A percentile compares a stretch with the other conserved stretches of the same genome.
These are phyloP conservation scores for Colletotrichum sojae DNA, from an alignment of 2,329 filamentous ascomycete genomes.

Conservation along the genomic window DNA sequence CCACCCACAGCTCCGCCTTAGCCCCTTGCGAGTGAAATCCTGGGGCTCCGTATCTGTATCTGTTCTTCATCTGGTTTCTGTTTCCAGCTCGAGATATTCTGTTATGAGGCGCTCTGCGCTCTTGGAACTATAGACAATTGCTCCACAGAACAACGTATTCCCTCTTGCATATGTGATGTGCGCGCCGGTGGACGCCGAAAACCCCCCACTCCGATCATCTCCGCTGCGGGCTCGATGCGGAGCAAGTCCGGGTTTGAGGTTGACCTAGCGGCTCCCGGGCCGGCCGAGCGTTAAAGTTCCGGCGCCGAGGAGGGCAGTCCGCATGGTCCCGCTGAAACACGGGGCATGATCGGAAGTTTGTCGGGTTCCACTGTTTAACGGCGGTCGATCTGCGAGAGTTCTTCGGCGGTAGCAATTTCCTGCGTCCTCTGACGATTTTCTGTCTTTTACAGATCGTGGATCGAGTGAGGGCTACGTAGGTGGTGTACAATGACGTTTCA, in stretches of 20 bases:
- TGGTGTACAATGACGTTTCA: no score
- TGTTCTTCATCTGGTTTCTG: constrained; percentile 31
- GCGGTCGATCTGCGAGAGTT: background rate
- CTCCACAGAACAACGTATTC: background rate
- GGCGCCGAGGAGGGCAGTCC: background rate
- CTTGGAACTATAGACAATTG: constrained; percentile 29
- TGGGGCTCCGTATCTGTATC: constrained; percentile 32
- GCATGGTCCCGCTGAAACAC: constrained; percentile 5
- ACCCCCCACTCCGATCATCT: constrained; percentile 5
- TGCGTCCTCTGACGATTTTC: no score
- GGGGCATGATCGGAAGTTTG: background rate
- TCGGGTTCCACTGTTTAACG: background rate
- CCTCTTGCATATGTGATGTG: background rate
- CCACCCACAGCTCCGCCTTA: constrained; percentile 11
- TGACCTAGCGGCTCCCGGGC: constrained; percentile 26
- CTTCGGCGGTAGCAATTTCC: no score
- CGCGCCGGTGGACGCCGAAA: constrained; percentile 1
- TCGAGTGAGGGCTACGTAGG: no score
- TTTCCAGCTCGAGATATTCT: constrained; percentile 23
- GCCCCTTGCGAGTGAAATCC: constrained; percentile 39
- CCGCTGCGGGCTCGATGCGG: background rate
- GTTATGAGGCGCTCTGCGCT: constrained; percentile 17
- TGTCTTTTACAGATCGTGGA: no score
- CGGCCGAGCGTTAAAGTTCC: constrained; percentile 25
- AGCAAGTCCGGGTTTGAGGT: constrained; percentile 11